These are phyloP conservation scores for Oryza officinalis DNA, from an alignment of 176 grass and related monocot genomes.

Conservation along the genomic window DNA sequence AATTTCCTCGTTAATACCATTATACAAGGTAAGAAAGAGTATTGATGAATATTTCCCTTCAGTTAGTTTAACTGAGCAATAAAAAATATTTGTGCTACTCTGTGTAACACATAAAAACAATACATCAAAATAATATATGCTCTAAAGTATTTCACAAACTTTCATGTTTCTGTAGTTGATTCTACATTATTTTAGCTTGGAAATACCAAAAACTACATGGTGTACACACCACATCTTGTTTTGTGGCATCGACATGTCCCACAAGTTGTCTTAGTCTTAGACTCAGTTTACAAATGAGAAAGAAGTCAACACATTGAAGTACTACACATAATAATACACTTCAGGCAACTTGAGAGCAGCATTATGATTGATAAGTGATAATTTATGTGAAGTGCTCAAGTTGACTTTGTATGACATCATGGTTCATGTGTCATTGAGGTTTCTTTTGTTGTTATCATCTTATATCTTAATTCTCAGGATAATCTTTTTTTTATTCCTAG, in stretches of 20 bases:
- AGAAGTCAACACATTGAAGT: conserved; percentile 12
- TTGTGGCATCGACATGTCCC: background rate
- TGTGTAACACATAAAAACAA: conserved; percentile 19
- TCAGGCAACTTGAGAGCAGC: conserved; percentile 10
- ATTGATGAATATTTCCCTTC: background rate
- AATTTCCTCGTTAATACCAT: conserved; percentile 60
- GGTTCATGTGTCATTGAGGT: background rate
- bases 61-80: background rate
- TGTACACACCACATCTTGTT: background rate
- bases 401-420: conserved; percentile 3
- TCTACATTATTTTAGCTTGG: conserved; percentile 3
- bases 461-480: background rate
- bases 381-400: conserved; percentile 20
- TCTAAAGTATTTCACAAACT: background rate
- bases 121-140: background rate
- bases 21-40: conserved; percentile 63
- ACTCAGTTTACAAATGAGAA: background rate
- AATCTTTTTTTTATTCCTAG: conserved; percentile 4
- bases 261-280: conserved; percentile 4
- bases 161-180: conserved; percentile 11
- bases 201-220: background rate
- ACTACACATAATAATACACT: conserved; percentile 1
- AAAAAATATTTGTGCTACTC: background rate
- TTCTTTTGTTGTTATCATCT: conserved; percentile 28
- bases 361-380: conserved; percentile 20